Percentiles rank a stretch among this genome's conserved stretches.
Conservation (phyloP, 352 stramenopile genomes). For the Peronospora destructor region DNA sequence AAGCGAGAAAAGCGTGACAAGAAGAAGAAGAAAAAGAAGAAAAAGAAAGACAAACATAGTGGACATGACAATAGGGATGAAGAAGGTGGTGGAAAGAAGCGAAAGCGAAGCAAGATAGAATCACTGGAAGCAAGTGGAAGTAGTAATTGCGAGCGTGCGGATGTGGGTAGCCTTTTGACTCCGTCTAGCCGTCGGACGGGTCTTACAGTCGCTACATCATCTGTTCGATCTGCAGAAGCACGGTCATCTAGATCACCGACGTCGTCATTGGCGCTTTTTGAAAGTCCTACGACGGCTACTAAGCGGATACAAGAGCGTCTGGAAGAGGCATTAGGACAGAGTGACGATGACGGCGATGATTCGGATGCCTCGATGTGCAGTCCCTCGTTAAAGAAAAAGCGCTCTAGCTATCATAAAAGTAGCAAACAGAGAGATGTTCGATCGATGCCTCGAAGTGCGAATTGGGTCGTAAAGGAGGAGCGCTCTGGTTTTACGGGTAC, state of each 20-base stretch:
- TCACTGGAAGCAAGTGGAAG: constrained; percentile 11
- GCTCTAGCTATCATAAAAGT: constrained; percentile 14
- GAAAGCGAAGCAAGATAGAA: constrained; percentile 27
- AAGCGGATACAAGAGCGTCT: constrained; percentile 46
- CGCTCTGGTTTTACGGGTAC: too few relatives aligned
- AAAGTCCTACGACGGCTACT: constrained; percentile 39
- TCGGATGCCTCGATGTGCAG: constrained; percentile 17
- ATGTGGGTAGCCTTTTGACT: constrained; percentile 10
- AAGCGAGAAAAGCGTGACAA: constrained; percentile 54
- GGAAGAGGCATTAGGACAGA: constrained; percentile 42
- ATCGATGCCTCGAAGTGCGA: background rate
- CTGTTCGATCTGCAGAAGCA: constrained; percentile 1
- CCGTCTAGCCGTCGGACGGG: constrained; percentile 3
- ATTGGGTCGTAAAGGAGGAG: constrained; percentile 7
- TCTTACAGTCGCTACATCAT: background rate
- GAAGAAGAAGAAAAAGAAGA: constrained; percentile 43
- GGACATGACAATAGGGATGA: constrained; percentile 15
- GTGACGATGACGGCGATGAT: constrained; percentile 53
- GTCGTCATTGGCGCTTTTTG: constrained; percentile 26
- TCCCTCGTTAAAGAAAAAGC: constrained; percentile 14
- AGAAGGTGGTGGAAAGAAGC: constrained; percentile 20
- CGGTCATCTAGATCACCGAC: constrained; percentile 8
- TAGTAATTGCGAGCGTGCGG: background rate
- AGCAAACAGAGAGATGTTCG: background rate
- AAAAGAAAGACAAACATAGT: constrained; percentile 33